Evolutionary conservation across 2,329 filamentous ascomycete species (phyloP).

Genomic region (Aspergillus carbonarius): DNA sequence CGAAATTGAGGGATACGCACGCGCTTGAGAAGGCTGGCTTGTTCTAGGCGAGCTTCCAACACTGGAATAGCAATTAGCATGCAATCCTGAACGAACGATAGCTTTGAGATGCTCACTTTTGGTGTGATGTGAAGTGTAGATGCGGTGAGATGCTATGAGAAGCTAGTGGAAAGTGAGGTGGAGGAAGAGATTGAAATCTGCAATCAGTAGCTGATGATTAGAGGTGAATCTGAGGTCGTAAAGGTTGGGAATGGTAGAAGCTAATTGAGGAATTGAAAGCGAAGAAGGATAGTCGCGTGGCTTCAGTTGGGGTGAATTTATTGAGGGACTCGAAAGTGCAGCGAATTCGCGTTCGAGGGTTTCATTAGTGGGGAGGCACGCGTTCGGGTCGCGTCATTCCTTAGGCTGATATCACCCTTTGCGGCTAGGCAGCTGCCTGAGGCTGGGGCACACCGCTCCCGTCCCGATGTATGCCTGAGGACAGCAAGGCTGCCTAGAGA

Average conservation of each 20-base stretch:
- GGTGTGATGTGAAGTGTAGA: constrained; percentile 18
- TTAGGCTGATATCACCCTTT: constrained; percentile 33
- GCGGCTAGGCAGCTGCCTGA: constrained; percentile 23
- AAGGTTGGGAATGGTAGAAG: background rate
- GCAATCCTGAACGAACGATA: background rate
- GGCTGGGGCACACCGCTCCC: constrained; percentile 10
- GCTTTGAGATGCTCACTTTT: constrained; percentile 30
- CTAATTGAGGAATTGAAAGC: background rate
- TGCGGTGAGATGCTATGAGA: constrained; percentile 13
- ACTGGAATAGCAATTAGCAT: constrained; percentile 49
- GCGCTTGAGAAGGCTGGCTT: constrained; percentile 94
- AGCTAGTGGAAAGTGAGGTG: constrained; percentile 15
- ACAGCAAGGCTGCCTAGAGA: background rate
- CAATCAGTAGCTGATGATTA: background rate
- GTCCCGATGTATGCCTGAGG: background rate
- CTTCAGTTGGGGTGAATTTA: constrained; percentile 2
- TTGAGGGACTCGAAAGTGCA: constrained; percentile 10
- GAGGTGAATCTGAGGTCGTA: background rate
- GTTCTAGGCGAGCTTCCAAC: constrained; percentile 97
- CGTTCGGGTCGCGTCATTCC: constrained; percentile 27
- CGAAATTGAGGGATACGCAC: constrained; percentile 47
- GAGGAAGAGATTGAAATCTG: background rate
- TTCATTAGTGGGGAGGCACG: constrained; percentile 28
- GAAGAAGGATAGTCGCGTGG: background rate
- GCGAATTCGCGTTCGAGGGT: constrained; percentile 23